Base-by-base conservation (phyloP, 2,329 filamentous ascomycete species). In the Fusarium compactum region DNA sequence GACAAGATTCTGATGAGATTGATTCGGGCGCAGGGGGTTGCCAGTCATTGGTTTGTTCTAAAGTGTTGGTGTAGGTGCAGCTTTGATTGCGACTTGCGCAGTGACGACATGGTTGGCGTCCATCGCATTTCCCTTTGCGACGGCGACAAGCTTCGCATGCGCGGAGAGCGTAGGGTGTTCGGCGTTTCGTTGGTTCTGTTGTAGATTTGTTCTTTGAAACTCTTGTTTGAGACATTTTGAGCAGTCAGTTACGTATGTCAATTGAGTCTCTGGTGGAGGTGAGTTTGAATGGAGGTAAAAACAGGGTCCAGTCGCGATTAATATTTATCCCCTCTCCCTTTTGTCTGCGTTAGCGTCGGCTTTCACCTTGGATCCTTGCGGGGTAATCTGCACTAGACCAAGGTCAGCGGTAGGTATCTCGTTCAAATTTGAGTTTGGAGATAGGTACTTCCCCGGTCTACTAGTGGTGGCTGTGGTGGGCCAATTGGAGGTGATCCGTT, bases 81-180 rank as follows among this genome's bases (percentile, higher is more conserved):
- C 14, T 51, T 14, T 67, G 62, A 10, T 30, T 43, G 8, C 64
- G 50, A 3, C 56, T 40, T 15, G 55, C 20, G 16, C 64, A 67
- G 11, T 67, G 16, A 30, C 64, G 45, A 24, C 64, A 67, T 2
- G 64, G 62, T 1, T 62, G 56, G 30, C 63, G 45, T 2, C 64
- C 64, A 8, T 67, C 64, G 24, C 62, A 67, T 57, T 67, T 67
- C 1, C 64, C 64, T 34, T 67, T 67, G 15, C 64, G 56, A 5
- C 63, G 20, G 7, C 64, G 43, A 57, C 64, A 67, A 5, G 64
- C 62, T 24, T 67, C 64, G 32, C 64, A 67, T 10, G 64, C 64
- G 24, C 57, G 56, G 2, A 62, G 40, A 11, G 64, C 64, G 11
- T 67, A 67, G 15, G 64, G 64, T 12, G 64, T 67, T 7, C 64